Evolutionary conservation across 2,329 filamentous ascomycete genomes (phyloP).

Genomic region (Diplodia sapinea): DNA sequence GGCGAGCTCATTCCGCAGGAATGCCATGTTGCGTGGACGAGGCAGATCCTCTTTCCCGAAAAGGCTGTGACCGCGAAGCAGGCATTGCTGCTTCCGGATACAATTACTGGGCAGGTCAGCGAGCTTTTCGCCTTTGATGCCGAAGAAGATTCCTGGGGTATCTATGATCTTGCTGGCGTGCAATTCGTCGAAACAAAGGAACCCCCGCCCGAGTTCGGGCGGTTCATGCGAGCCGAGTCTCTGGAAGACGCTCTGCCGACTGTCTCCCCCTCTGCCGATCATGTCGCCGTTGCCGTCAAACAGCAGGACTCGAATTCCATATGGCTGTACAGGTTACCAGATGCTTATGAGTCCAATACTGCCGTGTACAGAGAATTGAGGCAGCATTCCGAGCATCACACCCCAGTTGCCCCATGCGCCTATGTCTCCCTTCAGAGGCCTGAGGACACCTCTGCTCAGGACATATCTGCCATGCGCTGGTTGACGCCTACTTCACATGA

Average conservation of each 20-base stretch:
- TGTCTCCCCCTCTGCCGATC: conserved; percentile 46
- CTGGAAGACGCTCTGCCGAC: conserved; percentile 50
- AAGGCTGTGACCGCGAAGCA: conserved; percentile 47
- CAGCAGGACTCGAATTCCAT: conserved; percentile 48
- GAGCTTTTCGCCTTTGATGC: conserved; percentile 51
- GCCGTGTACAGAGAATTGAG: conserved; percentile 42
- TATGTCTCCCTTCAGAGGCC: conserved; percentile 45
- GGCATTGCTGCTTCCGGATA: conserved; percentile 48
- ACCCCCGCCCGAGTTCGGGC: conserved; percentile 47
- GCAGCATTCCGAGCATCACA: conserved; percentile 38
- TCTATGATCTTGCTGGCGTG: conserved; percentile 48
- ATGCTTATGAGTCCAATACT: conserved; percentile 32
- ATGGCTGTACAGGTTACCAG: conserved; percentile 48
- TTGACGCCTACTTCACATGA: conserved; percentile 37
- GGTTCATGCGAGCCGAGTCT: conserved; percentile 48
- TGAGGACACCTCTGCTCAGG: conserved; percentile 42
- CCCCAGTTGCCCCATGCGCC: conserved; percentile 47
- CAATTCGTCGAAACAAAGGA: conserved; percentile 48
- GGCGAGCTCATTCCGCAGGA: conserved; percentile 47
- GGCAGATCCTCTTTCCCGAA: conserved; percentile 50
- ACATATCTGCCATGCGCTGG: conserved; percentile 48
- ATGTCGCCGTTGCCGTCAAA: conserved; percentile 47
- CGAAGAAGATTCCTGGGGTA: conserved; percentile 49
- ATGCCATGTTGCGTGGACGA: conserved; percentile 47
- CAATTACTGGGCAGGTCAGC: conserved; percentile 46